Percentiles rank a stretch among this genome's conserved stretches.
These are phyloP conservation scores for Ilyonectria robusta DNA, from an alignment of 2,329 filamentous ascomycete genomes.

Conservation along the genomic window DNA sequence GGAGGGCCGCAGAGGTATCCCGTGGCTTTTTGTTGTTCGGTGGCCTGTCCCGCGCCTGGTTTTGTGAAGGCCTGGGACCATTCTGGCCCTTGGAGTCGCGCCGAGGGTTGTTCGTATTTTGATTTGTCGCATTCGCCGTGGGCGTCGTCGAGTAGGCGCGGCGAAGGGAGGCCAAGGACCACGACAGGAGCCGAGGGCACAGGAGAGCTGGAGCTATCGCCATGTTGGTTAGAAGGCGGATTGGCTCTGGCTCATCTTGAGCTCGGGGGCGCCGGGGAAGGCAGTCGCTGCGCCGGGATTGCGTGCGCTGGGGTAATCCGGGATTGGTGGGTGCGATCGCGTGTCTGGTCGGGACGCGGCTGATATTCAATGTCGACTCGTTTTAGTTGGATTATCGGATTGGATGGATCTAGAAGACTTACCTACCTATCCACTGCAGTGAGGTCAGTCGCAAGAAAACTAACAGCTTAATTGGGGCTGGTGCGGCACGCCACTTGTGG, in stretches of 20 bases:
- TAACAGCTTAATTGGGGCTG: background rate
- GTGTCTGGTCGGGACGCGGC: background rate
- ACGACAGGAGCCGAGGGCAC: slow-evolving; percentile 30
- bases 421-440: background rate
- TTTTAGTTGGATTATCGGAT: slow-evolving; percentile 6
- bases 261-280: background rate
- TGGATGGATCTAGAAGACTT: slow-evolving; percentile 6
- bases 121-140: slow-evolving; percentile 4
- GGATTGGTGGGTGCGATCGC: background rate
- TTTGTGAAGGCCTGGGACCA: background rate
- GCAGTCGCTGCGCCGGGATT: background rate
- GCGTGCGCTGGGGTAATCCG: background rate
- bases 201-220: slow-evolving; percentile 40
- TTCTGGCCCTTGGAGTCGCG: slow-evolving; percentile 28
- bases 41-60: background rate
- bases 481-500: slow-evolving; percentile 20
- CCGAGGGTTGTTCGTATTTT: slow-evolving; percentile 21
- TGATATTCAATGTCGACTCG: slow-evolving; percentile 2
- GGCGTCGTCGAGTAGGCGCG: slow-evolving; percentile 32
- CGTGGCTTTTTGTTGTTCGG: background rate
- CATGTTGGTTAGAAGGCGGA: slow-evolving; percentile 41
- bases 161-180: slow-evolving; percentile 21
- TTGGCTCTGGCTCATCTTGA: slow-evolving; percentile 35
- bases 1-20: too few relatives aligned
- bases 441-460: slow-evolving; percentile 17